A percentile compares a stretch with the other conserved stretches of the same genome.
Evolutionary conservation across 2,329 filamentous ascomycete species (phyloP).

Genomic region (Botrytis pseudocinerea): DNA sequence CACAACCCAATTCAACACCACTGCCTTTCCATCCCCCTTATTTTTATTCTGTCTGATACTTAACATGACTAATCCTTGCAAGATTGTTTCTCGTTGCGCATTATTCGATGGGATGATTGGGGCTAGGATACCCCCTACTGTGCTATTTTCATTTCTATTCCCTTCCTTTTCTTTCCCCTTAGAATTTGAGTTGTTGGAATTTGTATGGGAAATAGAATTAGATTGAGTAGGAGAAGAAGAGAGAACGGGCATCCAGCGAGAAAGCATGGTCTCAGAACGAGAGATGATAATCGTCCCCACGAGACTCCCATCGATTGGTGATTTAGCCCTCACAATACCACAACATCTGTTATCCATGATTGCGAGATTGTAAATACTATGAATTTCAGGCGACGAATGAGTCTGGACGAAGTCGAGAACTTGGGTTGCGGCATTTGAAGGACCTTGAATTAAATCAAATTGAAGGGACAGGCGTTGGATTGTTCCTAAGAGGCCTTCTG

Average conservation of each 20-base stretch:
- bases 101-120: constrained; percentile 61
- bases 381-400: constrained; percentile 60
- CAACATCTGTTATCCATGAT: constrained; percentile 60
- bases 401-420: constrained; percentile 60
- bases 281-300: constrained; percentile 67
- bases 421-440: constrained; percentile 55
- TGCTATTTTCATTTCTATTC: constrained; percentile 35
- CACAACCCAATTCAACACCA: constrained; percentile 52
- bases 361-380: constrained; percentile 66
- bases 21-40: constrained; percentile 56
- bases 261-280: constrained; percentile 57
- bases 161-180: constrained; percentile 4
- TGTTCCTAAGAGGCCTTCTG: constrained; percentile 60
- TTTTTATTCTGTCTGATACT: constrained; percentile 66
- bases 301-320: constrained; percentile 59
- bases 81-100: constrained; percentile 61
- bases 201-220: background rate
- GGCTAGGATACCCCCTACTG: constrained; percentile 63
- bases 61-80: constrained; percentile 65
- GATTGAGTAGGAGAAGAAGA: constrained; percentile 45
- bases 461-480: constrained; percentile 53
- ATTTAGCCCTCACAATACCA: constrained; percentile 66
- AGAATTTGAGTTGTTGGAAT: background rate
- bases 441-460: constrained; percentile 66
- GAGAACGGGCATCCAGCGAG: constrained; percentile 61